These are phyloP conservation scores for Chalciporus sp. DNA, from an alignment of 1,284 basidiomycete species.

Conservation along the genomic window DNA sequence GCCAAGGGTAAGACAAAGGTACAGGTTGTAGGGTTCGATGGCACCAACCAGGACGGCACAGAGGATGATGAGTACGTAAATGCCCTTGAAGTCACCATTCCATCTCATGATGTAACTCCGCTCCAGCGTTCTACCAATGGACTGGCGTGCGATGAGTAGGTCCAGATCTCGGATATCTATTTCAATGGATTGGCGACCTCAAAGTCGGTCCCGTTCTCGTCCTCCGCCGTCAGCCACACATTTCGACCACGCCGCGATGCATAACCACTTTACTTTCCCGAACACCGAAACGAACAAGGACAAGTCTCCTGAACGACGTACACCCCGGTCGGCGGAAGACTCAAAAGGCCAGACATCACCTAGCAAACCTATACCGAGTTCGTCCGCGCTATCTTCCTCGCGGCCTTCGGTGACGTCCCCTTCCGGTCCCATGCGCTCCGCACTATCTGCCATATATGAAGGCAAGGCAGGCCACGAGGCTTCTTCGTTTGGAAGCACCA, in stretches of 20 bases:
- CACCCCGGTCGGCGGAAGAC: constrained; percentile 24
- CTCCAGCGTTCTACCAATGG: constrained; percentile 70
- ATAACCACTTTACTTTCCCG: constrained; percentile 45
- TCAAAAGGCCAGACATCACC: constrained; percentile 39
- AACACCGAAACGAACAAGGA: constrained; percentile 18
- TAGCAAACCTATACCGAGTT: constrained; percentile 53
- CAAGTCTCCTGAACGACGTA: constrained; percentile 33
- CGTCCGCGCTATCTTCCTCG: constrained; percentile 49
- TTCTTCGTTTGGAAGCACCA: constrained; percentile 32
- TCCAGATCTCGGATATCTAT: constrained; percentile 88
- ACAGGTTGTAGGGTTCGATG: constrained; percentile 78
- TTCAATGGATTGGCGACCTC: constrained; percentile 71
- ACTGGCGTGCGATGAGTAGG: constrained; percentile 91
- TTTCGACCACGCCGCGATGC: constrained; percentile 47
- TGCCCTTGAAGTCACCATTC: constrained; percentile 27
- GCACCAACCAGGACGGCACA: constrained; percentile 64
- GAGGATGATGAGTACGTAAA: constrained; percentile 76
- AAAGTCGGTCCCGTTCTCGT: constrained; percentile 73
- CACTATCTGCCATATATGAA: constrained; percentile 61
- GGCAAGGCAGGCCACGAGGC: constrained; percentile 41
- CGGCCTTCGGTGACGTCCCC: constrained; percentile 51
- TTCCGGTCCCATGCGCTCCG: constrained; percentile 38
- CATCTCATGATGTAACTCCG: constrained; percentile 25
- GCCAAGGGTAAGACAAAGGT: constrained; percentile 78
- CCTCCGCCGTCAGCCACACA: constrained; percentile 52